phyloP scores from a whole-genome alignment of 1,284 basidiomycete species.

The Ustilago cynodontis region DNA sequence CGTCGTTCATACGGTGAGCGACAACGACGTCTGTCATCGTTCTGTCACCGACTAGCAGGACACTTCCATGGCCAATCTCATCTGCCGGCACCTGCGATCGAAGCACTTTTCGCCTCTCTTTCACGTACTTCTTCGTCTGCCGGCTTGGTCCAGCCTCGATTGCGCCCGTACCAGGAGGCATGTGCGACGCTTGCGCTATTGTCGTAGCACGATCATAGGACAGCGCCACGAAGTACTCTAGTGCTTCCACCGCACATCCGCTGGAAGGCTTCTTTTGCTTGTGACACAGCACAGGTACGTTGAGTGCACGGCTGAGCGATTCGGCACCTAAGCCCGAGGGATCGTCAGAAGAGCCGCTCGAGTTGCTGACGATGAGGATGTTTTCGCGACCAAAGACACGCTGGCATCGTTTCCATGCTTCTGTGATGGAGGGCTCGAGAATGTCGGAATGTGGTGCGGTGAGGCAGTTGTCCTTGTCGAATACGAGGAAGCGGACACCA shows the following conservation, averaged over 20 bases:
- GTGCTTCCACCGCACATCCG: constrained; percentile 78
- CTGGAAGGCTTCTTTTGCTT: constrained; percentile 78
- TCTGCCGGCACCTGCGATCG: constrained; percentile 75
- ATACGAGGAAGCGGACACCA: constrained; percentile 87
- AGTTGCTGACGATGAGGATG: constrained; percentile 92
- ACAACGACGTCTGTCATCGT: constrained; percentile 90
- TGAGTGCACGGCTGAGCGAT: constrained; percentile 81
- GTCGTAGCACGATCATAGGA: constrained; percentile 57
- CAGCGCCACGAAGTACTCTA: constrained; percentile 74
- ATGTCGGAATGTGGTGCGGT: constrained; percentile 66
- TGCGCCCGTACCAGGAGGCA: constrained; percentile 23
- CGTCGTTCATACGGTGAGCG: constrained; percentile 76
- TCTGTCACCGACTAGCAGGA: constrained; percentile 88
- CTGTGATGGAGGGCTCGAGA: constrained; percentile 71
- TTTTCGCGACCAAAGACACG: constrained; percentile 81
- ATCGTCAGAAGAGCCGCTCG: constrained; percentile 85
- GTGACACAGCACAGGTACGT: constrained; percentile 86
- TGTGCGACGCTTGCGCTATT: constrained; percentile 62
- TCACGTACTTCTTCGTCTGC: constrained; percentile 21
- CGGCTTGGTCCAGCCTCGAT: constrained; percentile 42
- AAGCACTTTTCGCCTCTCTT: constrained; percentile 29
- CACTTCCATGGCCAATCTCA: constrained; percentile 71
- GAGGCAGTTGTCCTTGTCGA: constrained; percentile 98
- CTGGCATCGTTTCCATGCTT: constrained; percentile 82
- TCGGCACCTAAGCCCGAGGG: constrained; percentile 88